phyloP scores from a whole-genome alignment of 768 basidiomycete species.

The Xanthoconium purpureum region DNA sequence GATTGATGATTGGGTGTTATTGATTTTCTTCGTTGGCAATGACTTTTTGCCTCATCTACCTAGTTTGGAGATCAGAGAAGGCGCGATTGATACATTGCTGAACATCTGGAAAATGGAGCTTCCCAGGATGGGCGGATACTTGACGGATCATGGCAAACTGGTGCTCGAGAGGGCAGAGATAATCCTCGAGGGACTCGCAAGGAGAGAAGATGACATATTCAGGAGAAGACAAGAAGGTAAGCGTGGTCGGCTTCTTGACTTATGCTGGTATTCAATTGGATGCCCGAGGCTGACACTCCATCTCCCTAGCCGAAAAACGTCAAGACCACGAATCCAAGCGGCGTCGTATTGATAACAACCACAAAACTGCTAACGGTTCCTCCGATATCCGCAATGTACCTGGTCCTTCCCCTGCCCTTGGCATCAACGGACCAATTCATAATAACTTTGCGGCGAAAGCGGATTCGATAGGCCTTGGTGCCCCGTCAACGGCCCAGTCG shows the following conservation, averaged over 20 bases:
- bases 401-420: slow-evolving; percentile 32
- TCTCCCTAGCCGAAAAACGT: slow-evolving; percentile 76
- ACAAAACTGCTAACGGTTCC: slow-evolving; percentile 43
- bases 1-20: slow-evolving; percentile 99
- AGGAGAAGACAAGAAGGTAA: slow-evolving; percentile 85
- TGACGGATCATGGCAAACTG: slow-evolving; percentile 90
- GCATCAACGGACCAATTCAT: slow-evolving; percentile 32
- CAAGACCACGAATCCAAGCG: slow-evolving; percentile 91
- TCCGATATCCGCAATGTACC: slow-evolving; percentile 29
- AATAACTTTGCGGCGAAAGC: slow-evolving; percentile 74
- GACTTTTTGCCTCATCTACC: slow-evolving; percentile 97
- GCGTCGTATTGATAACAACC: slow-evolving; percentile 57
- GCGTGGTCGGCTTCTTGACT: slow-evolving; percentile 32
- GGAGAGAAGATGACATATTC: slow-evolving; percentile 95
- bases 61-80: slow-evolving; percentile 97
- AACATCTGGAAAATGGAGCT: slow-evolving; percentile 95
- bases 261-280: slow-evolving; percentile 1
- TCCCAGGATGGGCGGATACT: slow-evolving; percentile 94
- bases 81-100: slow-evolving; percentile 95
- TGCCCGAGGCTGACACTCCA: slow-evolving; percentile 12
- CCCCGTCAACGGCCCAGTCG: slow-evolving; percentile 56
- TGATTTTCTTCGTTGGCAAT: slow-evolving; percentile 99
- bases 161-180: slow-evolving; percentile 85
- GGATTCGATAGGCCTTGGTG: slow-evolving; percentile 76
- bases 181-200: slow-evolving; percentile 93